phyloP scores from a whole-genome alignment of 2,329 filamentous ascomycete species.

The Parastagonospora nodorum region DNA sequence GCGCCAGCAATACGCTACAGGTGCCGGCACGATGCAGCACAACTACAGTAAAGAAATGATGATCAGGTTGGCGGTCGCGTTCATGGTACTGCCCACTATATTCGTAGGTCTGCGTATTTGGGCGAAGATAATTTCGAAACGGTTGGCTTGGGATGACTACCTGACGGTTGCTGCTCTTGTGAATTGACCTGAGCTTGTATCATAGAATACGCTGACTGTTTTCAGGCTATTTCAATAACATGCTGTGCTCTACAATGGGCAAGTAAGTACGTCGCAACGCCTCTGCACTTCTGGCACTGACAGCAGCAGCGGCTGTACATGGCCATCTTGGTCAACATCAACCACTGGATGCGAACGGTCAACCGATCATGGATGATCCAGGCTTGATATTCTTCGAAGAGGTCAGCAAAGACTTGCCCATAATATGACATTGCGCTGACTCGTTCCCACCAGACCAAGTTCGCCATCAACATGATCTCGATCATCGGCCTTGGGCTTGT shows the following conservation, averaged over 20 bases:
- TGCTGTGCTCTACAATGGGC: constrained; percentile 26
- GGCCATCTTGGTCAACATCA: constrained; percentile 29
- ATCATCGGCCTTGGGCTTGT: constrained; percentile 31
- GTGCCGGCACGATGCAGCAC: constrained; percentile 19
- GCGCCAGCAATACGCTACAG: not conserved
- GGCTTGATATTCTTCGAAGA: constrained; percentile 29
- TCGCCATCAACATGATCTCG: constrained; percentile 32
- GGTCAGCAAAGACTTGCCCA: constrained; percentile 3
- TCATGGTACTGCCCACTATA: constrained; percentile 21
- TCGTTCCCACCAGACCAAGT: constrained; percentile 24
- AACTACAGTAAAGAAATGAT: constrained; percentile 28
- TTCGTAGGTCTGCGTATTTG: constrained; percentile 27
- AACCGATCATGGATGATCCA: constrained; percentile 29
- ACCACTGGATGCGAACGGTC: constrained; percentile 19
- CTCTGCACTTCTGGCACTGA: not conserved
- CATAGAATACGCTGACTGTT: constrained; percentile 1
- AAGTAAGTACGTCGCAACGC: constrained; percentile 10
- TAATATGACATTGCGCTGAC: not conserved
- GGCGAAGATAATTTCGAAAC: constrained; percentile 25
- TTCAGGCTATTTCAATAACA: constrained; percentile 21
- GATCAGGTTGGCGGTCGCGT: constrained; percentile 21
- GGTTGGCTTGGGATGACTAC: constrained; percentile 28
- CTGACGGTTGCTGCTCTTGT: constrained; percentile 28
- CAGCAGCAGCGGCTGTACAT: constrained; percentile 20
- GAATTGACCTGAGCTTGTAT: not conserved